phyloP scores from a whole-genome alignment of 306 rosid species.

The Malus domestica region DNA sequence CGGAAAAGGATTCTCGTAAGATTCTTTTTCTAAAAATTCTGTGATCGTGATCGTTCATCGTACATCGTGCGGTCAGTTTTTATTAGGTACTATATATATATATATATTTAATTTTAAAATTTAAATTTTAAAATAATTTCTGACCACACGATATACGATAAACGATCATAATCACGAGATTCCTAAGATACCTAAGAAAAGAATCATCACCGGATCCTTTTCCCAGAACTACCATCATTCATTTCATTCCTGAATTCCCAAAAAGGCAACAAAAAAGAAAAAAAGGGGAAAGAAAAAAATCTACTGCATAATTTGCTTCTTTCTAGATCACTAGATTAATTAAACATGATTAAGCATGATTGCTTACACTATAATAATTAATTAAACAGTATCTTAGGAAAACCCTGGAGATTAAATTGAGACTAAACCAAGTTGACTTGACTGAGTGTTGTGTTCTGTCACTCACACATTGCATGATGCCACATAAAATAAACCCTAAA shows the following conservation, averaged over 20 bases:
- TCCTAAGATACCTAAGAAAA: no score
- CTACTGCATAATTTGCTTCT: neutral
- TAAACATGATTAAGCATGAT: neutral
- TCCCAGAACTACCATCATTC: neutral
- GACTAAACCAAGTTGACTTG: conserved; percentile 17
- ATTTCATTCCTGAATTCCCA: neutral
- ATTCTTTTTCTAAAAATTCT: no score
- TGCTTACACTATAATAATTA: neutral
- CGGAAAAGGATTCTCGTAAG: no score
- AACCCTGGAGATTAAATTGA: conserved; percentile 1
- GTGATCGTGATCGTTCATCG: no score
- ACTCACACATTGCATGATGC: conserved; percentile 19
- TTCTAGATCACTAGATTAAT: neutral
- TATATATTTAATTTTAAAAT: no score
- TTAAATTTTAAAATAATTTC: no score
- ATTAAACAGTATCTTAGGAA: conserved; percentile 6
- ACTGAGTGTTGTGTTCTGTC: conserved; percentile 31
- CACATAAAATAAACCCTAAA: neutral
- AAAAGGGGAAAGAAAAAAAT: neutral
- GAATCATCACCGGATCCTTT: no score
- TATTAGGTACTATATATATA: no score
- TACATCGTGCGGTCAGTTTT: fast-evolving
- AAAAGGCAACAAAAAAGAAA: neutral
- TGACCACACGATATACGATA: no score
- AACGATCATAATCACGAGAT: no score